Conservation (phyloP, 805 yeast species). For the Saccharomycopsis amapae region DNA sequence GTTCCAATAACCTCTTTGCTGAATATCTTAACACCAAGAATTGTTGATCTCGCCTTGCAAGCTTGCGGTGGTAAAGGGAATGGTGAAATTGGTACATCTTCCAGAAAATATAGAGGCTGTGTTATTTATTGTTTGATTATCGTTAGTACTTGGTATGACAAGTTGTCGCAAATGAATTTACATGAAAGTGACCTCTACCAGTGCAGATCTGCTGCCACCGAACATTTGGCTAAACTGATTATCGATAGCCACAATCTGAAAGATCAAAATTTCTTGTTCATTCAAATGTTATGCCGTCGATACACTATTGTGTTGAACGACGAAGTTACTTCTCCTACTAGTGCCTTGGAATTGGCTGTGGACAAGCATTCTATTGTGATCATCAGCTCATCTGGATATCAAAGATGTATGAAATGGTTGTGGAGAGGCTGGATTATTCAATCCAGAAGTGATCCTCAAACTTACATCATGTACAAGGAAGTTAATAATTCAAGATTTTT, state of each 20-base stretch:
- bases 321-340: slow-evolving; percentile 51
- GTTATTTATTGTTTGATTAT: slow-evolving; percentile 63
- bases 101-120: slow-evolving; percentile 57
- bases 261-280: slow-evolving; percentile 52
- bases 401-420: slow-evolving; percentile 79
- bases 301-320: slow-evolving; percentile 59
- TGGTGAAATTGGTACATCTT: slow-evolving; percentile 46
- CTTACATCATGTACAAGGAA: slow-evolving; percentile 59
- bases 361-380: slow-evolving; percentile 75
- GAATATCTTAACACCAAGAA: slow-evolving; percentile 31
- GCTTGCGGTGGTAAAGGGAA: slow-evolving; percentile 78
- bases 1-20: slow-evolving; percentile 49
- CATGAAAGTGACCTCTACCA: slow-evolving; percentile 57
- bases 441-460: slow-evolving; percentile 57
- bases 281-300: slow-evolving; percentile 70
- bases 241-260: slow-evolving; percentile 43
- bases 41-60: slow-evolving; percentile 51
- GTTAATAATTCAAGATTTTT: slow-evolving; percentile 51
- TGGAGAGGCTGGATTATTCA: slow-evolving; percentile 94
- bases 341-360: slow-evolving; percentile 77
- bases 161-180: slow-evolving; percentile 50
- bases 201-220: slow-evolving; percentile 59
- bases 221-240: slow-evolving; percentile 57
- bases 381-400: slow-evolving; percentile 75
- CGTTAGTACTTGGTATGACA: slow-evolving; percentile 73